Conservation (phyloP, 371 early-diverging fungal species). For the Quaeritorhiza haematococci region DNA sequence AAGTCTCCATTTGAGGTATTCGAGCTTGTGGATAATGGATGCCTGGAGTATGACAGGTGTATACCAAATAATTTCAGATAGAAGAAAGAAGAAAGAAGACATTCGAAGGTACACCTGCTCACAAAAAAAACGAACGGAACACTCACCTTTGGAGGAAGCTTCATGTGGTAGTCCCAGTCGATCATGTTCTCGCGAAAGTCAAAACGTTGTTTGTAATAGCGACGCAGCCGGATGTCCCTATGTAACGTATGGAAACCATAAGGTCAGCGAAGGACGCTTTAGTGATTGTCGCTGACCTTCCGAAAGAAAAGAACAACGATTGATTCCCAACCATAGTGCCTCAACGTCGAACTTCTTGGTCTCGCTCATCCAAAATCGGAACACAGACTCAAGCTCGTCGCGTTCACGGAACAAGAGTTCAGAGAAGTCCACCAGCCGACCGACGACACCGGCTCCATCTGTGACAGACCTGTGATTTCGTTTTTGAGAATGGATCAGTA, state of each 20-base stretch:
- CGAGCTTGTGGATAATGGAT: conserved; percentile 27
- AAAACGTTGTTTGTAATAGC: conserved; percentile 28
- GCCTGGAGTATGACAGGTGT: no score
- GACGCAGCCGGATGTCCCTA: conserved; percentile 35
- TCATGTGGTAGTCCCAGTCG: conserved; percentile 58
- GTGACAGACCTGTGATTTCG: conserved; percentile 23
- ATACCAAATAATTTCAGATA: neutral
- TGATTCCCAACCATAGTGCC: conserved; percentile 21
- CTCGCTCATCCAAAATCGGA: conserved; percentile 38
- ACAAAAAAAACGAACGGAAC: neutral
- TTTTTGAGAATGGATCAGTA: neutral
- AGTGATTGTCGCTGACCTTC: neutral
- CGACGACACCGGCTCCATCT: conserved; percentile 21
- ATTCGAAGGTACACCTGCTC: no score
- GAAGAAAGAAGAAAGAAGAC: no score
- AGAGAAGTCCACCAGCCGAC: conserved; percentile 24
- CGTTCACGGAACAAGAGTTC: conserved; percentile 38
- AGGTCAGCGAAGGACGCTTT: neutral
- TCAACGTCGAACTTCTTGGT: conserved; percentile 27
- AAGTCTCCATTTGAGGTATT: conserved; percentile 35
- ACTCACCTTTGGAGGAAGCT: conserved; percentile 29
- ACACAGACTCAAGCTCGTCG: conserved; percentile 45
- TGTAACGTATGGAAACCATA: conserved; percentile 2
- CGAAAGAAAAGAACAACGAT: no score
- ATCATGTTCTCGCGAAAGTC: conserved; percentile 40